Evolutionary conservation across 2,329 filamentous ascomycete genomes (phyloP), one percentile per base, ranked within the genome.

Genomic region (Fusarium phyllophilum): DNA sequence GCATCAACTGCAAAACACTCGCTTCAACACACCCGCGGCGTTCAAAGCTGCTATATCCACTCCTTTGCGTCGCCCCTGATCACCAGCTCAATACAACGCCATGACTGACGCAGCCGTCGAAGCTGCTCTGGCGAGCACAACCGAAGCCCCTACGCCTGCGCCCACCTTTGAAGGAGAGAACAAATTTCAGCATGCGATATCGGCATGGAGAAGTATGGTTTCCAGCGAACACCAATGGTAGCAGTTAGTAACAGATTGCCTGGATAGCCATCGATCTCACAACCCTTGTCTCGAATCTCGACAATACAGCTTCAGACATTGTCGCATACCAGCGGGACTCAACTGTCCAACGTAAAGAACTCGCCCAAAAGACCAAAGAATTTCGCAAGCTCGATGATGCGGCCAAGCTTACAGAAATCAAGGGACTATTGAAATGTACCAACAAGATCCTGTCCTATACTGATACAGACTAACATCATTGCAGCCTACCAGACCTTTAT

Each of bases 281-380:
- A 54, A 91, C 89, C 31, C 90, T 98, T 74, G 90, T 97, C 70
- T 92, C 94, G 38, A 93, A 89, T 75, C 91, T 99, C 72, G 96
- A 99, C 83, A 93, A 92, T 68, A 96, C 95, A 8, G 96, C 96
- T n/a, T 96, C 95, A 17, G 96, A 98, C 78, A 94, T 99, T 71
- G 94, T 98, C 59, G 87, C 93, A 54, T 95, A 97, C 81, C 97
- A 99, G 81, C 90, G 95, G 78, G 96, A 98, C 82, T 94, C 96
- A n/a, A 93, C 97, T 9, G 92, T 98, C 1, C 96, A 99, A 82
- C 90, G 96, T 60, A 99, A 99, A 81, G 97, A 99, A 70, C 87
- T 99, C 26, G 96, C 97, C n/a, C 95, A 98, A 81, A 98, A 98
- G 87, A 99, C 96, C 2, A 99, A 99, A 80, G 96, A 98, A 78